Evolutionary conservation across 2,329 filamentous ascomycete genomes (phyloP), one percentile per base, ranked within the genome.

Genomic region (Neodidymelliopsis sp.): DNA sequence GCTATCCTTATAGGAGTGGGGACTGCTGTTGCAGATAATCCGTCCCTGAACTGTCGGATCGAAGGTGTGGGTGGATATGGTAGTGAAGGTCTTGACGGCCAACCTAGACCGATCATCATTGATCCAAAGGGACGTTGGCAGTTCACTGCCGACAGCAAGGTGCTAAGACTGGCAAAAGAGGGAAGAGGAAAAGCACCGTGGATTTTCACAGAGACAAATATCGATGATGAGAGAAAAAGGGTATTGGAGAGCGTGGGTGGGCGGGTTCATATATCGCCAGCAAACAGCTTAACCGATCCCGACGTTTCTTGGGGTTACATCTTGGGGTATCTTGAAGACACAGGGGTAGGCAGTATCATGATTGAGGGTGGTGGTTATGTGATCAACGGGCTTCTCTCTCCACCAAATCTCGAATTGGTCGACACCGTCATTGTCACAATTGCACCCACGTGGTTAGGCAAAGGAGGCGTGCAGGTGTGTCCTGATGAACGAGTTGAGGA

Each of bases 391-490:
- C 74, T 97, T 13, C 78, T 97, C n/a, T 78, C 81, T 28, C 78
- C 82, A 2, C 75, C 77, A 20, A 84, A 85, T 62, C 77, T 83
- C 12, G 62, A 70, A n/a, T 75, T 91, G 7, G 79, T 96, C 30
- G 82, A 90, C 66, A 87, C 87, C 2, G 86, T 96, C 37, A 88
- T 97, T 62, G 81, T 97, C 49, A 97, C 93, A 0, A 85, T 97
- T 64, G 91, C 93, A 3, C 93, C 93, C 7, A 90, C 86, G 0
- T 97, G 91, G 84, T 79, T 97, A n/a, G 93, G 93, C 2, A 80
- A 83, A 51, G 90, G 89, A 2, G 91, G 91, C 6, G 89, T 97
- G 8, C 80, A 85, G 9, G 90, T 96, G 2, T 87, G 84, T 35
- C 93, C 92, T 2, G 78, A 83, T 15, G 79, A 84, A 24, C 81